A percentile compares a stretch with the other conserved stretches of the same genome.
Evolutionary conservation across 257 asterid species (phyloP).

Genomic region (Solanum clarkiae): DNA sequence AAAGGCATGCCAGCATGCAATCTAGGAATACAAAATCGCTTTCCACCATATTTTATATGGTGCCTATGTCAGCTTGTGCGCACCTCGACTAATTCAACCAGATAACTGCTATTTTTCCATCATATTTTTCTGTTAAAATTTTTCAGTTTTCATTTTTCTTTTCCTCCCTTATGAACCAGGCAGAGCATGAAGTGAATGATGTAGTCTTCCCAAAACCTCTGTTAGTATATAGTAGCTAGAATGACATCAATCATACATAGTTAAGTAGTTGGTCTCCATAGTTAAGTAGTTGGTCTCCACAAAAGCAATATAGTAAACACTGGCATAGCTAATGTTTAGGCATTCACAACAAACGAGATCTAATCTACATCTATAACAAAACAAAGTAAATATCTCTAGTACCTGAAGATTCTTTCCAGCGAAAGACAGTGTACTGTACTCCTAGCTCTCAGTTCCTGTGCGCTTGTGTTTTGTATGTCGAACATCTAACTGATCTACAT

Average conservation of each 20-base stretch:
- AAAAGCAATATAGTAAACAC: background rate
- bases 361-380: background rate
- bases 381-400: background rate
- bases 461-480: constrained; percentile 36
- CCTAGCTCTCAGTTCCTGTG: constrained; percentile 38
- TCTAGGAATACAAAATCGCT: background rate
- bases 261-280: background rate
- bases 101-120: background rate
- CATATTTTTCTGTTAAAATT: background rate
- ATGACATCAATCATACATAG: background rate
- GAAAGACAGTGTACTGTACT: background rate
- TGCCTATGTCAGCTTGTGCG: background rate
- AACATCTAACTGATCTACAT: constrained; percentile 72
- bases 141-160: background rate
- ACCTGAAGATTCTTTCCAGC: constrained; percentile 28
- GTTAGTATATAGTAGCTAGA: background rate
- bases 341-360: background rate
- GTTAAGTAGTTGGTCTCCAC: background rate
- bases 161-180: background rate
- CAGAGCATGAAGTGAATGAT: background rate
- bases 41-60: background rate
- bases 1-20: background rate
- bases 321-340: background rate
- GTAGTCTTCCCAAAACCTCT: background rate
- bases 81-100: background rate